Conservation (phyloP, 2,329 filamentous ascomycete species). For the Trichoderma sp. region DNA sequence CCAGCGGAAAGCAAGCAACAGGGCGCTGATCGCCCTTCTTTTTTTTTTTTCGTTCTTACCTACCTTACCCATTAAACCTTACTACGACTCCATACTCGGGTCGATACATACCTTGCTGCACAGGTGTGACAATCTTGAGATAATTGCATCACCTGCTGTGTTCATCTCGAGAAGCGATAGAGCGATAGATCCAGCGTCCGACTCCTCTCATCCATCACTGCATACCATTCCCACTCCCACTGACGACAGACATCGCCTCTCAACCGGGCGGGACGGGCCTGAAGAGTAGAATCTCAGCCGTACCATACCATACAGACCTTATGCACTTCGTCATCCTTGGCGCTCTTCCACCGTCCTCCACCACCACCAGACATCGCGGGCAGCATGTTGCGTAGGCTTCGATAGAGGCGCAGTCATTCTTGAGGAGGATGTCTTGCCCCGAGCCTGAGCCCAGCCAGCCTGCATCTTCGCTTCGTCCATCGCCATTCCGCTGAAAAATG, state of each 20-base stretch:
- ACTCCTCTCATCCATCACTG: no score
- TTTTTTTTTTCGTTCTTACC: no score
- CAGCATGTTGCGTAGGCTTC: constrained; percentile 18
- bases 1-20: neutral
- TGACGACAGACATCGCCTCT: neutral
- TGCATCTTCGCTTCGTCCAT: neutral
- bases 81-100: no score
- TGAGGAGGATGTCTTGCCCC: constrained; percentile 19
- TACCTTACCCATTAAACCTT: no score
- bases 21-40: constrained; percentile 9
- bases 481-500: constrained; percentile 52
- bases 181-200: neutral
- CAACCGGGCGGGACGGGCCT: neutral
- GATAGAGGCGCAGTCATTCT: constrained; percentile 11
- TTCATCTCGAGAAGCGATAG: neutral
- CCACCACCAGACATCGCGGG: neutral
- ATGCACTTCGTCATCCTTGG: neutral
- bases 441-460: constrained; percentile 20
- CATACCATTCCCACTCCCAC: no score
- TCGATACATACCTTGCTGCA: no score
- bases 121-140: no score
- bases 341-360: neutral
- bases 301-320: no score
- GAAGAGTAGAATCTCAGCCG: neutral
- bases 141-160: no score